Evolutionary conservation across 2,329 filamentous ascomycete species (phyloP).

Genomic region (Pseudopithomyces maydicus): DNA sequence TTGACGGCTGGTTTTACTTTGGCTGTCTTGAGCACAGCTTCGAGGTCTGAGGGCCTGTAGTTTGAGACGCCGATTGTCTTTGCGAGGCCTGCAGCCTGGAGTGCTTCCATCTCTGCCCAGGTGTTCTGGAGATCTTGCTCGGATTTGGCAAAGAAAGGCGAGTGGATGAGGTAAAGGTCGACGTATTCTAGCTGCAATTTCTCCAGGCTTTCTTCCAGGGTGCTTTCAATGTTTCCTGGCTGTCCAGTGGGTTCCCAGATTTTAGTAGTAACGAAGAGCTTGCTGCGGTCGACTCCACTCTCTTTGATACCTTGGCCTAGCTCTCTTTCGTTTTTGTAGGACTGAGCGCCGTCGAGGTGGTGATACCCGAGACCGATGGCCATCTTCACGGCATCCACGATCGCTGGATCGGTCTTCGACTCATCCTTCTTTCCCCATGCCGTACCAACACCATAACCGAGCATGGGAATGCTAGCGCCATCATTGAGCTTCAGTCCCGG

Average conservation of each 20-base stretch:
- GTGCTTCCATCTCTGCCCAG: conserved; percentile 65
- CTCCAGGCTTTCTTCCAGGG: conserved; percentile 61
- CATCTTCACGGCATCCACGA: conserved; percentile 61
- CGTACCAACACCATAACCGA: conserved; percentile 75
- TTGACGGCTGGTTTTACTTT: conserved; percentile 65
- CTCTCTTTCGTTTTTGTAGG: conserved; percentile 58
- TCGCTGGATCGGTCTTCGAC: conserved; percentile 60
- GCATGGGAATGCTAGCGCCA: conserved; percentile 72
- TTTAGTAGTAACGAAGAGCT: conserved; percentile 62
- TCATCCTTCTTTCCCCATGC: conserved; percentile 65
- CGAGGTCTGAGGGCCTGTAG: conserved; percentile 60
- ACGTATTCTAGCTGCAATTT: conserved; percentile 67
- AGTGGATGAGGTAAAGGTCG: conserved; percentile 68
- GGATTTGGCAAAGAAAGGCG: conserved; percentile 62
- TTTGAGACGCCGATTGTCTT: conserved; percentile 67
- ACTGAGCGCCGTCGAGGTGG: conserved; percentile 77
- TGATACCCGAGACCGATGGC: conserved; percentile 73
- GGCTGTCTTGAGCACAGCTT: conserved; percentile 59
- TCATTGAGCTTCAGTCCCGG: conserved; percentile 73
- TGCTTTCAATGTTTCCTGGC: conserved; percentile 56
- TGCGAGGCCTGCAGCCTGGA: conserved; percentile 62
- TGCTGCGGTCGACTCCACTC: conserved; percentile 50
- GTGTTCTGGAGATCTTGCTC: conserved; percentile 61
- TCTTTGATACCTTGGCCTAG: conserved; percentile 55
- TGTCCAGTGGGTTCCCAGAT: conserved; percentile 52